Evolutionary conservation across 2,329 filamentous ascomycete species (phyloP), one percentile per base, ranked within the genome.

Genomic region (Fusarium siculi): DNA sequence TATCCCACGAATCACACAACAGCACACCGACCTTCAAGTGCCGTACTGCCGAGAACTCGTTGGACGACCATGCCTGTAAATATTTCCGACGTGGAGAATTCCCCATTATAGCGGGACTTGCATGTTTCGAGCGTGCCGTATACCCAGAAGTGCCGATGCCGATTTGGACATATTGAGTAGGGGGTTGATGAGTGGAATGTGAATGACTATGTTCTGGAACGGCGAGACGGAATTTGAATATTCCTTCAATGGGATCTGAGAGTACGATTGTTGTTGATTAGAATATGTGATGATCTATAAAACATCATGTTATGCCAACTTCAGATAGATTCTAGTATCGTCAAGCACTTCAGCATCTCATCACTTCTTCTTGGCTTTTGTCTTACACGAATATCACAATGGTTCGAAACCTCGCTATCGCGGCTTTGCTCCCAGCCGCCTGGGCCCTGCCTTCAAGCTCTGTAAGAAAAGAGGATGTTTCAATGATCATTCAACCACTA

Each of bases 321-420:
- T 2, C 9, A 53, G 4, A 18, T 2, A 4, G 14, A 10, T 42
- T 42, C 3, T 4, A 10, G 4, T 4, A 25, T 37, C 23, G 9
- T 0, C 49, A 25, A 37, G 9, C n/a, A 21, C 0, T 21, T 15
- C 12, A 16, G 4, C 12, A 37, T 0, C 18, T 21, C 32, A 21
- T 21, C 0, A 5, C n/a, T 2, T 21, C 16, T 2, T 25, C n/a
- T 36, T 52, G 19, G 0, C 25, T 30, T 25, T 25, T 25, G 23
- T 25, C n/a, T 15, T 9, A 19, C 18, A 25, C 32, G 12, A 6
- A 25, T 21, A 37, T 8, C 49, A 53, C 12, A 37, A 53, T 53
- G 49, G 49, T 53, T 37, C 49, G 32, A 53, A 25, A 37, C n/a
- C 37, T 53, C 3, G 23, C 49, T 16, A 19, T 53, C 10, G 49